Base-by-base conservation (phyloP, 192 early-diverging fungal genomes). In the Coemansia sp. region DNA sequence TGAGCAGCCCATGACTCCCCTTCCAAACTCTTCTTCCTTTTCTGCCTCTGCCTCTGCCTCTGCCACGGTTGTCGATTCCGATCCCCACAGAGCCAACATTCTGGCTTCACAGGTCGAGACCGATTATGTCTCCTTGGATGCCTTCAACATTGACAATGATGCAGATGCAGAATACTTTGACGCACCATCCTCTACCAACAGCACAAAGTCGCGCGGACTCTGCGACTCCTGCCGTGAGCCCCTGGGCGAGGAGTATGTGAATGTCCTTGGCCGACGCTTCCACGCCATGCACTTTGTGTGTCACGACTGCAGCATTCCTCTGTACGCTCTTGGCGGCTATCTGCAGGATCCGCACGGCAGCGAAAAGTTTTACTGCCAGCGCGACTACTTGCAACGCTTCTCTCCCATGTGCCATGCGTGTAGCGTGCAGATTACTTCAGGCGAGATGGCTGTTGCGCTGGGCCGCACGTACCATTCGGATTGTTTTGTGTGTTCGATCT, bases 401-500 rank as follows among this genome's bases (percentile, higher is more conserved):
- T 83, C 81, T 48, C 81, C 81, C 11, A 57, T 64, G 37, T 83
- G 81, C 57, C 81, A 83, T 20, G 75, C 81, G 13, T 83, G 81
- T 56, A 79, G 73, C 62, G 72, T 83, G 60, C 81, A 71, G 49
- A 83, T 83, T 39, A 83, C 81, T 2, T 78, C 81, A 17, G 81
- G 81, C 50, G 81, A 83, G 49, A 83, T 83, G 81, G 76, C 57
- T 16, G 73, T 83, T 40, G 81, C 81, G 10, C 64, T 83, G 53
- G 81, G 81, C 49, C 81, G 75, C 56, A 83, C 75, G 10, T 83
- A 83, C 56, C 81, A 83, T 45, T 77, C 76, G 37, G 81, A 83
- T 37, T 83, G 81, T 55, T 78, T 83, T 69, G 81, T 83, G 39
- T 83, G 81, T 60, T 78, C 81, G 4, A 83, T 83, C 54, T 83